Percentiles rank a stretch among this genome's conserved stretches.
Conservation (phyloP, 2,329 filamentous ascomycete genomes). For the Alternaria consortialis region DNA sequence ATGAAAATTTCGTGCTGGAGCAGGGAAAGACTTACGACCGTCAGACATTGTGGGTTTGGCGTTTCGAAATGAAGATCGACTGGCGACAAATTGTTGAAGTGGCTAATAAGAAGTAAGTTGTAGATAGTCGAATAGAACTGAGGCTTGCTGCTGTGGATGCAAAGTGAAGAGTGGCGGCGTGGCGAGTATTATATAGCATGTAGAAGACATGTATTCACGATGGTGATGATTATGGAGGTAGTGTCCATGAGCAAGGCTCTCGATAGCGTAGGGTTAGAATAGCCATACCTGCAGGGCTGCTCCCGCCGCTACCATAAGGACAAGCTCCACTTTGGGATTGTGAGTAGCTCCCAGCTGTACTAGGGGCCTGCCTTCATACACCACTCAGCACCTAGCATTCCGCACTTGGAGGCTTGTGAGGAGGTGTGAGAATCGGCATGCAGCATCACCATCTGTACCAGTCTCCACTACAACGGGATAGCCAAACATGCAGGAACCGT, state of each 20-base stretch:
- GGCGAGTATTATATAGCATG: constrained; percentile 49
- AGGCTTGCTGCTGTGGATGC: constrained; percentile 31
- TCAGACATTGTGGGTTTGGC: constrained; percentile 59
- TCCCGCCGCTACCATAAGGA: constrained; percentile 49
- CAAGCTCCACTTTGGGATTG: constrained; percentile 48
- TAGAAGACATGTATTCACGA: constrained; percentile 38
- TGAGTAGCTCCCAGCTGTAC: constrained; percentile 50
- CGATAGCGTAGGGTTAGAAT: constrained; percentile 24
- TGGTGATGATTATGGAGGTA: constrained; percentile 19
- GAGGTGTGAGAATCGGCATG: constrained; percentile 34
- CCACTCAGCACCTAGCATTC: constrained; percentile 47
- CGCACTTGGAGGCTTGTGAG: constrained; percentile 36
- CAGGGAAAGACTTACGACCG: constrained; percentile 59
- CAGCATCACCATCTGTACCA: constrained; percentile 35
- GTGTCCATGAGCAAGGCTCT: constrained; percentile 40
- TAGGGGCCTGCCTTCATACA: constrained; percentile 28
- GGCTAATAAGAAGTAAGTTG: constrained; percentile 9
- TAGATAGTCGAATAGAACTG: constrained; percentile 22
- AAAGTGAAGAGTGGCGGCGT: constrained; percentile 37
- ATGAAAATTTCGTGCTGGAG: neutral
- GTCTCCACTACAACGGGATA: constrained; percentile 22
- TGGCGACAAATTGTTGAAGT: constrained; percentile 22
- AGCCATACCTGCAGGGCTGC: constrained; percentile 41
- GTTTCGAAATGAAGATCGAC: constrained; percentile 18
- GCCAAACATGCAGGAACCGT: constrained; percentile 35